Base-by-base conservation (phyloP, 345 rosid species). In the Turritis glabra region DNA sequence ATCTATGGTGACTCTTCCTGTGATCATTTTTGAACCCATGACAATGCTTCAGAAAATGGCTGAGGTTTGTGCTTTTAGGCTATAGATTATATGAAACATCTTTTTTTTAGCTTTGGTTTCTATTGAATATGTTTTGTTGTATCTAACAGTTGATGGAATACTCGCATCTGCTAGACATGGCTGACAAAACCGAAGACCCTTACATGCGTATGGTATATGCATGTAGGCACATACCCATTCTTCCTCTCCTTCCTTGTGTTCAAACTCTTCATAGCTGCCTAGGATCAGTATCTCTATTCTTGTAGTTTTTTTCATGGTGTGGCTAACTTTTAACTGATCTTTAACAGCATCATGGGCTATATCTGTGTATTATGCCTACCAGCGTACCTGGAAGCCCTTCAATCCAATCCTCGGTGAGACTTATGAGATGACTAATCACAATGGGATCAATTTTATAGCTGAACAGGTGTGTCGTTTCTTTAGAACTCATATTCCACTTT, bases 1-100 rank as follows among this genome's bases (percentile, higher is more conserved):
- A 40, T 89, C 98, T 3, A 80, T 93, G 97, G 98, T 93, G 74
- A 91, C 97, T 27, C 94, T 93, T 77, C 98, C 96, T 8, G 98
- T 93, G 8, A 77, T 91, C 41, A 91, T 91, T 74, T 90, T 87
- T 71, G 96, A 93, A 79, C 97, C 98, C 50, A 82, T 83, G 88
- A 83, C 96, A 18, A 91, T 85, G 90, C 73, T 90, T 48, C 98
- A 93, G 84, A 93, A 82, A 80, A 85, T 93, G 92, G 94, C 97
- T 18, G 98, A 93, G 98, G 98, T 93, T 67, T 62, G 84, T 59
- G 56, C 18, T 78, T 14, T 52, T 13, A 54, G 18, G 46, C 46
- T 57, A 7, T 37, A 17, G 26, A 26, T 69, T 54, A 0, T 15
- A 40, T 12, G 38, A 8, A 27, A 15, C 21, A n/a, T n/a, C n/a